Evolutionary conservation across 1,284 basidiomycete species (phyloP), one percentile per base, ranked within the genome.

Genomic region (Trichosporon faecale): DNA sequence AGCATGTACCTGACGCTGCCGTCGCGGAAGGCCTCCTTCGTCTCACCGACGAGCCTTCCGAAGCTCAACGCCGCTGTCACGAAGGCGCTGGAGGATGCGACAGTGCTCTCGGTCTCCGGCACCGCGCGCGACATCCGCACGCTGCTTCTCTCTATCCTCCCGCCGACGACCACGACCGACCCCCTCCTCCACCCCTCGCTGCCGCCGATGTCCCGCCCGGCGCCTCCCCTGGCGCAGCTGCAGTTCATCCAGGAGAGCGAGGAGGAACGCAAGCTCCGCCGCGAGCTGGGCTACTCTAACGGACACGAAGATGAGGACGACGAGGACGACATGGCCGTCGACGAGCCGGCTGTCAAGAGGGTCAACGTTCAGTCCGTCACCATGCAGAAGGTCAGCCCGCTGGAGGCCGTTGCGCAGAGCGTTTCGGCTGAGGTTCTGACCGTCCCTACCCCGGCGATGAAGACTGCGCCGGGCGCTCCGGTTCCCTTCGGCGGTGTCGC

Each of bases 211-310:
- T 61, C 71, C 11, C 74, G 81, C 44, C 75, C 78, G 0, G 65
- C 73, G 27, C 80, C 81, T 1, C 74, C 79, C 8, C 68, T 82
- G 1, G 66, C 73, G 29, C 73, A 77, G 55, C 70, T 82, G 33
- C 78, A 81, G 67, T 80, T 81, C 65, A 72, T 73, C 9, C 69
- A 73, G n/a, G 79, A 80, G 68, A 74, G 69, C 11, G 79, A 78
- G 29, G 79, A 78, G 40, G 81, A 82, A 68, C 70, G 66, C 37
- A 75, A 75, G 66, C 44, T 79, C 25, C 52, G 80, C 16, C 57
- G 67, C 16, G 78, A 76, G 35, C 66, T 81, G 25, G 79, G 79
- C 3, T 78, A 76, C 31, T 69, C 49, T 5, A 35, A 25, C 3
- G 64, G 70, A 46, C 9, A 71, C 29, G 68, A 64, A 2, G 61